Base-by-base conservation (phyloP, 768 basidiomycete genomes). In the Basidioascus undulatus region DNA sequence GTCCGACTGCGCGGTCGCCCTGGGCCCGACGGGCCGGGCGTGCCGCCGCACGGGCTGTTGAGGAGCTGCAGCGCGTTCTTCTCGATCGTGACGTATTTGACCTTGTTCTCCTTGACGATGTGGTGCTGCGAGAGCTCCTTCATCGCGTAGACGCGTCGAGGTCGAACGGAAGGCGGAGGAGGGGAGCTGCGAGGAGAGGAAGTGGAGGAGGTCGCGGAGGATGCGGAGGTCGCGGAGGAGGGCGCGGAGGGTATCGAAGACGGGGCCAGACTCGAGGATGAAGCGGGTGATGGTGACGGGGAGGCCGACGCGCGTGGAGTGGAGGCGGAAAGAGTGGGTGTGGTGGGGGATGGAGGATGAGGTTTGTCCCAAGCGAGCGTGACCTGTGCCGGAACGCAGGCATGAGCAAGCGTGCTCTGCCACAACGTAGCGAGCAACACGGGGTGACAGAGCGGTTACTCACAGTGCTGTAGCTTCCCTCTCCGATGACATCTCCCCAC, bases 91-190 rank as follows among this genome's bases (percentile, higher is more conserved):
- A 76, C 79, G 21, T 76, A 76, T 21, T 67, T 65, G 52, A 73
- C 68, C 56, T 80, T 80, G 53, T 77, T 72, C 52, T 79, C 74
- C 33, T 45, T 48, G 13, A 72, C 67, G 37, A 87, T 65, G 53
- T 83, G 78, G 30, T 66, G 69, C 63, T 87, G 87, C 59, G 82
- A 78, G 39, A 84, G 64, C 13, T 79, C 69, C 58, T 82, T 81
- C 52, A 80, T 66, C 3, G 79, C 78, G 52, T 76, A 80, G 35
- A 67, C 60, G 43, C 74, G 67, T 16, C 70, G 47, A 65, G 13
- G 72, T 72, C 31, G 62, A 55, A 27, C 63, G 55, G 43, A 71
- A 62, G 30, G 62, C 65, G 34, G 65, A 74, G 24, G 62, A 61
- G 56, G 67, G 65, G 27, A 74, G 76, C 76, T 76, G 50, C 37